Percentiles rank a stretch among this genome's conserved stretches.
These are phyloP conservation scores for Alternaria novae-zelandiae DNA, from an alignment of 2,329 filamentous ascomycete genomes.

Conservation along the genomic window DNA sequence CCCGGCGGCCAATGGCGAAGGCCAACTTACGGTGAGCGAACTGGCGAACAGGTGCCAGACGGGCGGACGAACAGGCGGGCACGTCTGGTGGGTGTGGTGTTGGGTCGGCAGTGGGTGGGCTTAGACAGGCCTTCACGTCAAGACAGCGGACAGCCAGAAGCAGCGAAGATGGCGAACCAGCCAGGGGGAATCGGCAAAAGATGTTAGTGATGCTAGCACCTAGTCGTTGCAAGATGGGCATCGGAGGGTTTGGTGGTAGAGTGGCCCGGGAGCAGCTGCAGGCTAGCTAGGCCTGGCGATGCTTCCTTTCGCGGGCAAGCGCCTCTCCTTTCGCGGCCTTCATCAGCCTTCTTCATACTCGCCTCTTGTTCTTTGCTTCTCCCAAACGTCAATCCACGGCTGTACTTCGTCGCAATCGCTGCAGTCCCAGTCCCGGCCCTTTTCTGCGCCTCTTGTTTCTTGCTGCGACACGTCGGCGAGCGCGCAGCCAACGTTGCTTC, in stretches of 20 bases:
- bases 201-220: not conserved
- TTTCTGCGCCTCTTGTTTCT: slow-evolving; percentile 28
- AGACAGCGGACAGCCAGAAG: not conserved
- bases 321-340: slow-evolving; percentile 30
- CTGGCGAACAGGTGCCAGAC: not conserved
- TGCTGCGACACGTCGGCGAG: slow-evolving; percentile 29
- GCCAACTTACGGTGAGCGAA: slow-evolving; percentile 15
- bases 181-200: slow-evolving; percentile 2
- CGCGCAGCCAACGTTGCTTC: slow-evolving; percentile 11
- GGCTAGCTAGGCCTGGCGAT: slow-evolving; percentile 21
- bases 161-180: not conserved
- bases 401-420: slow-evolving; percentile 23
- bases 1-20: slow-evolving; percentile 12
- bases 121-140: not conserved
- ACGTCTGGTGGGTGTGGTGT: not conserved
- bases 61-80: slow-evolving; percentile 19
- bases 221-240: slow-evolving; percentile 12
- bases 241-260: slow-evolving; percentile 18
- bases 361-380: slow-evolving; percentile 19
- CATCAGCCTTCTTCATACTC: slow-evolving; percentile 18
- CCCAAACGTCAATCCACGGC: slow-evolving; percentile 16
- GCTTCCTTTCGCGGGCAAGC: slow-evolving; percentile 28
- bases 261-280: slow-evolving; percentile 16
- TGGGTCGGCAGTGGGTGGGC: not conserved
- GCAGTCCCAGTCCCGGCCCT: slow-evolving; percentile 30